phyloP scores from a whole-genome alignment of 2,329 filamentous ascomycete species.

The Grosmannia serpens region DNA sequence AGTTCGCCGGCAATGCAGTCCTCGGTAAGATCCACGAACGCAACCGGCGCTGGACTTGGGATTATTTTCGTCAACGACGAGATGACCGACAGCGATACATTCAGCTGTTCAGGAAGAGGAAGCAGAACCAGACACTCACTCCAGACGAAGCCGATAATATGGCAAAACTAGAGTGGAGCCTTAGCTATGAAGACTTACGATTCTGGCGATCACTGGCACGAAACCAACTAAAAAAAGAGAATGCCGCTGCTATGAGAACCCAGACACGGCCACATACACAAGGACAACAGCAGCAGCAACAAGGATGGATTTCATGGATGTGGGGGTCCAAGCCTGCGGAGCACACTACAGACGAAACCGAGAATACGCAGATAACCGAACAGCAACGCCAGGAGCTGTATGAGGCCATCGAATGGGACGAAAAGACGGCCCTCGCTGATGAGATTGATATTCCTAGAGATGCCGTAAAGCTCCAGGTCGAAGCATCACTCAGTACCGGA shows the following conservation, averaged over 20 bases:
- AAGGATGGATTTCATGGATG: conserved; percentile 85
- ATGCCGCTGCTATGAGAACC: conserved; percentile 72
- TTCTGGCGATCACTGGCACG: conserved; percentile 95
- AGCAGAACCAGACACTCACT: conserved; percentile 59
- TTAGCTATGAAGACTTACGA: conserved; percentile 86
- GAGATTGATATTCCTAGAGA: conserved; percentile 84
- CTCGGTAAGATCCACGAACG: conserved; percentile 89
- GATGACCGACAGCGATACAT: conserved; percentile 87
- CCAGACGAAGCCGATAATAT: conserved; percentile 62
- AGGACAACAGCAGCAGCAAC: conserved; percentile 48
- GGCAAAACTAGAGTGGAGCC: conserved; percentile 69
- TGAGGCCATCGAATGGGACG: conserved; percentile 95
- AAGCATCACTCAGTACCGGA: conserved; percentile 86
- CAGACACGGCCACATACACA: conserved; percentile 22
- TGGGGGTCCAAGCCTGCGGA: conserved; percentile 66
- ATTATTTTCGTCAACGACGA: conserved; percentile 81
- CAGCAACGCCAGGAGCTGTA: conserved; percentile 95
- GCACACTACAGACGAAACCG: conserved; percentile 48
- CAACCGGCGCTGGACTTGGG: conserved; percentile 92
- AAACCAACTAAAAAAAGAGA: conserved; percentile 91
- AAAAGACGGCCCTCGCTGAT: conserved; percentile 81
- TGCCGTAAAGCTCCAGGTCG: conserved; percentile 82
- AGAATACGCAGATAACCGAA: conserved; percentile 83
- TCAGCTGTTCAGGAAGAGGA: conserved; percentile 89
- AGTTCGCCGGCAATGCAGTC: conserved; percentile 81